These are phyloP conservation scores for Phanerodontia chrysosporium DNA, from an alignment of 768 basidiomycete species.

Conservation along the genomic window DNA sequence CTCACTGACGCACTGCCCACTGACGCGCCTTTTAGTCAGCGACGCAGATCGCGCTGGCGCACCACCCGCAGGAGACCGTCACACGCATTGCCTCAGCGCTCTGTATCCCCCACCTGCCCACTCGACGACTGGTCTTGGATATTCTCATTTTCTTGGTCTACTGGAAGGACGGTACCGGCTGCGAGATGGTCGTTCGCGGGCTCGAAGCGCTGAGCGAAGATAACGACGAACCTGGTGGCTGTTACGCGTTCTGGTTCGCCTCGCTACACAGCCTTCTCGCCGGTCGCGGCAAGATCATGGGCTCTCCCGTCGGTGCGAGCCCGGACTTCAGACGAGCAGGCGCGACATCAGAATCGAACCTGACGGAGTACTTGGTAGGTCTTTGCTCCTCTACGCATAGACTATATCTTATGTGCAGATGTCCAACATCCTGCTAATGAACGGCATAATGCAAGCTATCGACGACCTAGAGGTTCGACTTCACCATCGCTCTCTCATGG, in stretches of 20 bases:
- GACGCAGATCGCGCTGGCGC: constrained; percentile 67
- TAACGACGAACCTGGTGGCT: constrained; percentile 51
- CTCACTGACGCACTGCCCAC: constrained; percentile 10
- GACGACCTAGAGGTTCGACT: constrained; percentile 83
- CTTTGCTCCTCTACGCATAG: neutral
- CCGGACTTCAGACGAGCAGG: constrained; percentile 73
- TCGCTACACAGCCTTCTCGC: constrained; percentile 69
- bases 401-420: constrained; percentile 20
- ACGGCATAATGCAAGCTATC: constrained; percentile 55
- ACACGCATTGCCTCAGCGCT: constrained; percentile 79
- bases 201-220: constrained; percentile 69
- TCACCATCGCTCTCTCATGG: constrained; percentile 87
- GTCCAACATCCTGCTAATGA: constrained; percentile 70
- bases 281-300: constrained; percentile 84
- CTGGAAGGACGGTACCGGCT: constrained; percentile 55
- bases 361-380: constrained; percentile 85
- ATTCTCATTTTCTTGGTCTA: constrained; percentile 71
- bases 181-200: constrained; percentile 67
- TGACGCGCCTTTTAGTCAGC: constrained; percentile 43
- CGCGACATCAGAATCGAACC: constrained; percentile 52
- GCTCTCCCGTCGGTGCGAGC: constrained; percentile 89
- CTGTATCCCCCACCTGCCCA: constrained; percentile 73
- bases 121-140: constrained; percentile 76
- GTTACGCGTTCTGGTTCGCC: constrained; percentile 88
- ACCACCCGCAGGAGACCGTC: constrained; percentile 55